A percentile compares a stretch with the other conserved stretches of the same genome.
phyloP scores from a whole-genome alignment of 768 basidiomycete genomes.

The Amanita thiersii region DNA sequence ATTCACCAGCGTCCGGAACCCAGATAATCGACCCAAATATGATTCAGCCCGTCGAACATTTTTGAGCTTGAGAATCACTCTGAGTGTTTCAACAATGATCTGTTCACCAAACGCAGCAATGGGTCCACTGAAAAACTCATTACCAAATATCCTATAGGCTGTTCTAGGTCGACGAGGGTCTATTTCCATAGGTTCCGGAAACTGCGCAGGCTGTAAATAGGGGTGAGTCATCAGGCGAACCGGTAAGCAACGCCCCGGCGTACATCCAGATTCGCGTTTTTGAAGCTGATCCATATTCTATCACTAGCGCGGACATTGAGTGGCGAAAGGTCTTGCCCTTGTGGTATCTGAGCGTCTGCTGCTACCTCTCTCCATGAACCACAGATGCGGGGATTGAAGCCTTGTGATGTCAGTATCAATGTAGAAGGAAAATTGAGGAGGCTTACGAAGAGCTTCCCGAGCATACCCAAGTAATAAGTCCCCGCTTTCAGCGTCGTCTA shows the following conservation, averaged over 20 bases:
- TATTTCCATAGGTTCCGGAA: slow-evolving; percentile 30
- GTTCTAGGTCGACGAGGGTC: slow-evolving; percentile 28
- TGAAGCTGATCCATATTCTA: slow-evolving; percentile 29
- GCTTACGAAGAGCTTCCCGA: slow-evolving; percentile 42
- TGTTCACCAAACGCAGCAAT: slow-evolving; percentile 27
- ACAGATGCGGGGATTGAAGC: slow-evolving; percentile 30
- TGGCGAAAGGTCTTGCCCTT: slow-evolving; percentile 25
- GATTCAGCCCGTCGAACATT: slow-evolving; percentile 41
- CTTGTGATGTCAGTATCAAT: slow-evolving; percentile 12
- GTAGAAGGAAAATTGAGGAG: neutral
- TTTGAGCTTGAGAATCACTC: slow-evolving; percentile 34
- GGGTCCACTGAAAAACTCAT: slow-evolving; percentile 33
- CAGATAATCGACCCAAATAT: slow-evolving; percentile 27
- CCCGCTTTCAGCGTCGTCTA: slow-evolving; percentile 21
- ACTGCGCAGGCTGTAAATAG: slow-evolving; percentile 25
- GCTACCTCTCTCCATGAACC: slow-evolving; percentile 32
- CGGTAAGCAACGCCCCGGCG: slow-evolving; percentile 1
- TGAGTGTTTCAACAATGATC: slow-evolving; percentile 34
- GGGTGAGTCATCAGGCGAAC: neutral
- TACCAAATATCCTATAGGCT: slow-evolving; percentile 21
- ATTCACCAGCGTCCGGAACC: slow-evolving; percentile 20
- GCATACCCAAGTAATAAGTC: slow-evolving; percentile 39
- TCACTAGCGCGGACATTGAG: slow-evolving; percentile 32
- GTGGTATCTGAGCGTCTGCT: slow-evolving; percentile 24
- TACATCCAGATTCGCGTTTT: slow-evolving; percentile 35